Base-by-base conservation (phyloP, 176 grass and related monocot genomes). In the Urochloa ruziziensis region DNA sequence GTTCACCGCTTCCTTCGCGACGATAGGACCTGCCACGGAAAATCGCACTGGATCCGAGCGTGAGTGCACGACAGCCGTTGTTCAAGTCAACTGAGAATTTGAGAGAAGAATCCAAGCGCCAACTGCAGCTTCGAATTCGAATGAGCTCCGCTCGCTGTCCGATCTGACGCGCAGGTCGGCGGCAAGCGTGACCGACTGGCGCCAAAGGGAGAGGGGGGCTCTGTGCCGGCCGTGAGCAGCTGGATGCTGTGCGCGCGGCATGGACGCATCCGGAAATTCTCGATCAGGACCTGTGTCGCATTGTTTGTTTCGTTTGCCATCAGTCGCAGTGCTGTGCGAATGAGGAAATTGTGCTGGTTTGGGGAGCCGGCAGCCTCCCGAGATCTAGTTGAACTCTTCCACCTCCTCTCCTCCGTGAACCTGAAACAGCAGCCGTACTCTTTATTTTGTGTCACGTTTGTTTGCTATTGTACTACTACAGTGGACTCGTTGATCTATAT, bases 361-460 rank as follows among this genome's bases (percentile, higher is more conserved):
- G n/a, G 74, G 35, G 54, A 78, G 74, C 77, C 83, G 53, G 65
- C 15, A 79, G 48, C 63, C 19, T 23, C 23, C 52, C 2, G 18
- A 70, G 74, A 79, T 70, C 47, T 30, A 51, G 30, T 85, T 62
- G 30, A 71, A 85, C 75, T 61, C 65, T 12, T 85, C 65, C 39
- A 70, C 81, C 58, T 48, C n/a, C n/a, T n/a, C n/a, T n/a, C n/a
- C 29, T 36, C 17, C 11, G n/a, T n/a, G 21, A 67, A 39, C 62
- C 62, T n/a, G n/a, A n/a, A n/a, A n/a, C n/a, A 21, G 49, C 17
- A 53, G 49, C 17, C 16, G 11, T n/a, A 54, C 21, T 54, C 17
- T 21, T 23, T 18, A 19, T 52, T 52, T 52, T 16, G 49, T 18
- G 10, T 54, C 18, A 23, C 21, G 19, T 21, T 9, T 9, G 52